phyloP scores from a whole-genome alignment of 2,329 filamentous ascomycete species.

The Alternaria sp. region DNA sequence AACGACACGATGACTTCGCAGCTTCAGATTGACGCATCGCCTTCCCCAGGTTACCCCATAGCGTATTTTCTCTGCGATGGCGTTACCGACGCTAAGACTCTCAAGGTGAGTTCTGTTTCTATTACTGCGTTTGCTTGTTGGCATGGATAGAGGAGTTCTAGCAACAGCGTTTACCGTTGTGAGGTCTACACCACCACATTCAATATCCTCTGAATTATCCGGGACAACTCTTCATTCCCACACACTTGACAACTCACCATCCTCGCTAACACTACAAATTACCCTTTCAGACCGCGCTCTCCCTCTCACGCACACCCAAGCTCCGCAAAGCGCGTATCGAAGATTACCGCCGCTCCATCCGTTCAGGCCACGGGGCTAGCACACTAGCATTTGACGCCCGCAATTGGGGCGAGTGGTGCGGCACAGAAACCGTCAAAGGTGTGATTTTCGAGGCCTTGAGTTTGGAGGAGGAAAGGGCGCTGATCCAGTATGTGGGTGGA shows the following conservation, averaged over 20 bases:
- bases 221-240: background rate
- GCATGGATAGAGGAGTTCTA: background rate
- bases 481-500: background rate
- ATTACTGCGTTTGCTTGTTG: background rate
- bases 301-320: background rate
- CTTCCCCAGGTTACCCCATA: background rate
- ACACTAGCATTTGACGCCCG: background rate
- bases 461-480: background rate
- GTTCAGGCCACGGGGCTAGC: background rate
- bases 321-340: slow-evolving; percentile 8
- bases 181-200: background rate
- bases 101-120: background rate
- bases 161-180: background rate
- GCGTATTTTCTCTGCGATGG: slow-evolving; percentile 9
- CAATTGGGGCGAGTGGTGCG: background rate
- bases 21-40: background rate
- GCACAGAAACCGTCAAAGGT: slow-evolving; percentile 1
- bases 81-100: background rate
- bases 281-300: background rate
- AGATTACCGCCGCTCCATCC: background rate
- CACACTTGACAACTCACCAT: background rate
- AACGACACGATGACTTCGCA: background rate
- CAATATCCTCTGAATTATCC: background rate
- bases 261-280: background rate
- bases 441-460: slow-evolving; percentile 1